Evolutionary conservation across 192 early-diverging fungal genomes (phyloP), one percentile per base, ranked within the genome.

Genomic region (Entophlyctis luteolus): DNA sequence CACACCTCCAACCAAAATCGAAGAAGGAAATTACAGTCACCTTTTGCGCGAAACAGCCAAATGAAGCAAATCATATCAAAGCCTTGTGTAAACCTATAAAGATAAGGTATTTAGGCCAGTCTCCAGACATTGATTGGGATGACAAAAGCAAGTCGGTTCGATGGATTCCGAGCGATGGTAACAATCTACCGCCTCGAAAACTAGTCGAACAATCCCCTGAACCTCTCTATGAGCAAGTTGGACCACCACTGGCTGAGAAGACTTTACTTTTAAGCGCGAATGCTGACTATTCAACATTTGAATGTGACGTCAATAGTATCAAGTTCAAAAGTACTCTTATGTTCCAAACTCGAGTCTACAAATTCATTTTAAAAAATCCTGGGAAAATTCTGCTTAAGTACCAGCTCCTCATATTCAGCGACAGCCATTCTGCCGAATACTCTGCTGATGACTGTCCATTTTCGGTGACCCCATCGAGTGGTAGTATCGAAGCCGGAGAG

Each of bases 291-390:
- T 77, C 68, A 3, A 55, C 48, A 2, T 86, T 72, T 48, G 84
- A 84, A 57, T 86, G 81, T 66, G 73, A 80, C 36, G 59, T 78
- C 18, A 62, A 59, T 1, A 34, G 29, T 4, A 79, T 86, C 34
- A 72, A 75, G 14, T 86, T 86, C 73, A 83, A 77, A 57, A 82
- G 67, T 45, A 86, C 85, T 0, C 34, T 84, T 20, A 86, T 86
- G 85, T 86, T 63, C 58, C 84, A 86, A 49, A 80, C 63, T 16
- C 62, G 85, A 23, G 76, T 77, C 0, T 86, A 59, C 65, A 45
- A 60, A 39, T 72, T 85, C 48, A 52, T 56, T 4, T 2, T 86
- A 4, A 58, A 72, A 42, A 86, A 86, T 58, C 65, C 73, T 0
- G 83, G 83, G 4, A 82, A 75, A 39, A 75, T 86, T 23, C 52